Evolutionary conservation across 75 land plant genomes (phyloP).

Genomic region (Ceratopteris richardii): DNA sequence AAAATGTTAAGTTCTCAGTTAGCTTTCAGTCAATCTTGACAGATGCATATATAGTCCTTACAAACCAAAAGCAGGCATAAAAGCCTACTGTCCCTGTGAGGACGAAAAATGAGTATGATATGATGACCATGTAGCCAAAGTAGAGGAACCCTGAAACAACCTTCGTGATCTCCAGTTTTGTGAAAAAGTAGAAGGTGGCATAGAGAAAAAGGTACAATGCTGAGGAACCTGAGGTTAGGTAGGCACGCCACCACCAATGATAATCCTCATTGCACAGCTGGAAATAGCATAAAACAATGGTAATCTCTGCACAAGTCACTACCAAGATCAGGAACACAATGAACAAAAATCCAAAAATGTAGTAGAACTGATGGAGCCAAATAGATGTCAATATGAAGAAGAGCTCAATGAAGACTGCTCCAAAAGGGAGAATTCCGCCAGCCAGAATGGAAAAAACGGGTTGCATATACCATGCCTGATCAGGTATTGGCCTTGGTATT

Average conservation of each 20-base stretch:
- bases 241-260: conserved; percentile 81
- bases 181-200: conserved; percentile 58
- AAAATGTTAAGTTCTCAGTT: neutral
- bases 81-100: conserved; percentile 55
- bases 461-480: conserved; percentile 86
- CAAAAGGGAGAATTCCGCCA: conserved; percentile 76
- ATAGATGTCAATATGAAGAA: conserved; percentile 88
- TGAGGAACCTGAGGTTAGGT: conserved; percentile 59
- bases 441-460: conserved; percentile 73
- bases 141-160: conserved; percentile 55
- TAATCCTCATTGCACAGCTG: conserved; percentile 75
- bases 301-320: conserved; percentile 67
- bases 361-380: conserved; percentile 88
- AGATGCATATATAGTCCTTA: conserved; percentile 45
- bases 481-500: conserved; percentile 76
- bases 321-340: conserved; percentile 59
- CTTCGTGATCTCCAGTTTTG: conserved; percentile 63
- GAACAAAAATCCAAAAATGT: conserved; percentile 78
- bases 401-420: conserved; percentile 87
- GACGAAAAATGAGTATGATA: conserved; percentile 63
- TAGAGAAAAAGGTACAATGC: conserved; percentile 54
- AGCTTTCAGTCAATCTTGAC: conserved; percentile 41
- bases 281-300: conserved; percentile 73
- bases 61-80: conserved; percentile 56
- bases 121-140: conserved; percentile 70